Conservation (phyloP, 1,284 basidiomycete genomes). For the Golubevia sp. region DNA sequence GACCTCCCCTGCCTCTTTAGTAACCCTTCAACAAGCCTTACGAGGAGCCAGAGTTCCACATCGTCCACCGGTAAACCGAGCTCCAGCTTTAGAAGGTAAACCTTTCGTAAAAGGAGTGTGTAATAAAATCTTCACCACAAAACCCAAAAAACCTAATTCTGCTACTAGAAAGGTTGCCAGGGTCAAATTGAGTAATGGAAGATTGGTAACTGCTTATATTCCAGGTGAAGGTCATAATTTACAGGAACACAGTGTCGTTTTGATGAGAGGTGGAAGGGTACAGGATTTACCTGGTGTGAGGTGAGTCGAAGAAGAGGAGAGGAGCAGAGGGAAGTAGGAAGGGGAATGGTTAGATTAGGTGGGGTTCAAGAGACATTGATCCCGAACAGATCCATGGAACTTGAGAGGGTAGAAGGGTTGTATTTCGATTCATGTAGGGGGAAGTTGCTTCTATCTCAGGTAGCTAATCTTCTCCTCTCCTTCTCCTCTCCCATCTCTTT, state of each 20-base stretch:
- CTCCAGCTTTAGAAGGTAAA: slow-evolving; percentile 47
- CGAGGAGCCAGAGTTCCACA: slow-evolving; percentile 54
- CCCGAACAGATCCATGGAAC: too few relatives aligned
- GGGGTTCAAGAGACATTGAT: too few relatives aligned
- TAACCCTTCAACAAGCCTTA: slow-evolving; percentile 57
- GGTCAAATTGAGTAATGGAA: slow-evolving; percentile 88
- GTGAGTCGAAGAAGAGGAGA: slow-evolving; percentile 68
- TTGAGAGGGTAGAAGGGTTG: too few relatives aligned
- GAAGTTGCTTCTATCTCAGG: not conserved
- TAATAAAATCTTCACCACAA: slow-evolving; percentile 63
- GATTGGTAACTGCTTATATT: slow-evolving; percentile 89
- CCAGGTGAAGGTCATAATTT: slow-evolving; percentile 97
- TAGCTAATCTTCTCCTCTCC: not conserved
- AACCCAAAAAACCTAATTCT: slow-evolving; percentile 98
- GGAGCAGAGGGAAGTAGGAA: too few relatives aligned
- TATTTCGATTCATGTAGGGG: not conserved
- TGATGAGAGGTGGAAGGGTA: slow-evolving; percentile 89
- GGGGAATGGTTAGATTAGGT: too few relatives aligned
- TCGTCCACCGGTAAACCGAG: slow-evolving; percentile 60
- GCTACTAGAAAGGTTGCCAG: slow-evolving; percentile 95
- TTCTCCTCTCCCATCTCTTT: not conserved
- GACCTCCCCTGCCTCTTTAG: slow-evolving; percentile 27
- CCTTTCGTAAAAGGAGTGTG: slow-evolving; percentile 61
- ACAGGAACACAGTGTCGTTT: slow-evolving; percentile 95
- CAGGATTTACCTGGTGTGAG: slow-evolving; percentile 96